Base-by-base conservation (phyloP, 257 asterid species). In the Plantago elongata region DNA sequence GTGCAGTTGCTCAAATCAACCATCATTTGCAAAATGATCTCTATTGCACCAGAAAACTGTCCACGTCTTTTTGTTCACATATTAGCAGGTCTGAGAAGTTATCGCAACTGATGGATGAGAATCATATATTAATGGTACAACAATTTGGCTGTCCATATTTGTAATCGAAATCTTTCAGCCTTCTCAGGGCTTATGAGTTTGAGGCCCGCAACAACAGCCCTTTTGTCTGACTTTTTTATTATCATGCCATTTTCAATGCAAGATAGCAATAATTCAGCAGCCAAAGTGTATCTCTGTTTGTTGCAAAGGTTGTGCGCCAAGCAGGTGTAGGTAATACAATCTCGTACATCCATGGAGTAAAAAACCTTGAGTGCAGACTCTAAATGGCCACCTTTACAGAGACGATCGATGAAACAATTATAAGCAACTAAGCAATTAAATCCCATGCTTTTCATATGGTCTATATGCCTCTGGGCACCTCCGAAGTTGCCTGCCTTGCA, bases 281-380 rank as follows among this genome's bases (percentile, higher is more conserved):
- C 97, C 68, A 65, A 44, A 70, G 49, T 83, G 72, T 79, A 89
- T 74, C 81, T 84, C 71, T 75, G 46, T 18, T 65, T 82, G 73
- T 71, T 81, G 82, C 97, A 92, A 68, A 89, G 93, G 67, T 67
- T 81, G 64, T 82, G 86, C 54, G 86, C 81, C 77, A 92, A 71
- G 54, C 87, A 81, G 48, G 97, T 84, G 82, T 83, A 84, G 14
- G 97, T 89, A 72, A 79, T 78, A 5, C 82, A 81, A 79, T 92
- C 99, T 75, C 74, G 84, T 45, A 37, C 68, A 57, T 77, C 83
- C 81, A 78, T 78, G 42, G 84, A 73, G 64, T 76, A 57, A 64
- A 89, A 89, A 58, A 80, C 70, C 51, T 71, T 69, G 75, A 92
- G 68, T 14, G 99, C 99, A 38, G 75, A 43, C 71, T 86, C 95